phyloP scores from a whole-genome alignment of 176 grass and related monocot species.

The Aegilops speltoides region DNA sequence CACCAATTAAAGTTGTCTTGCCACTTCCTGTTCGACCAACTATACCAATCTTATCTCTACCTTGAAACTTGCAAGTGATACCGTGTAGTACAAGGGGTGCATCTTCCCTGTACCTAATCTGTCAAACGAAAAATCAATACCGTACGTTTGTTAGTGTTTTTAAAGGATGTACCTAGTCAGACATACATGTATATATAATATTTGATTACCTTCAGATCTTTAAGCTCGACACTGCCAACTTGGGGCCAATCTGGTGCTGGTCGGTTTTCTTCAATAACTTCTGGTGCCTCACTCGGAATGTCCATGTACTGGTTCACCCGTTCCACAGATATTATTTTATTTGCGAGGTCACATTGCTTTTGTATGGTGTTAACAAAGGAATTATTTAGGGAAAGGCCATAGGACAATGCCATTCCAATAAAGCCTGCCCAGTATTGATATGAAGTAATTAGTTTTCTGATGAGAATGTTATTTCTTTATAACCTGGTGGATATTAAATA shows the following conservation, averaged over 20 bases:
- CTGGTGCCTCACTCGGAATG: constrained; percentile 66
- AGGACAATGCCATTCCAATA: constrained; percentile 92
- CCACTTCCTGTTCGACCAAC: constrained; percentile 94
- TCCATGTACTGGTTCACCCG: constrained; percentile 92
- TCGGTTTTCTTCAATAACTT: constrained; percentile 60
- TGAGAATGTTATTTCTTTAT: background rate
- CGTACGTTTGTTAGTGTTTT: background rate
- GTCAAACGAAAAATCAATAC: constrained; percentile 39
- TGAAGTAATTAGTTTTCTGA: constrained; percentile 29
- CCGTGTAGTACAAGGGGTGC: constrained; percentile 73
- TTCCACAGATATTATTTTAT: constrained; percentile 94
- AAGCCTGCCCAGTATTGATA: constrained; percentile 78
- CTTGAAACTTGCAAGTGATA: constrained; percentile 84
- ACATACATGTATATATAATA: background rate
- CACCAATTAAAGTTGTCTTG: constrained; percentile 90
- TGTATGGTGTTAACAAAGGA: constrained; percentile 78
- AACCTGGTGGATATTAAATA: background rate
- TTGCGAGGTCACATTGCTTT: constrained; percentile 78
- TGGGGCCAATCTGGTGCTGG: constrained; percentile 70
- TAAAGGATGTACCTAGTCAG: background rate
- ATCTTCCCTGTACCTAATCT: constrained; percentile 81
- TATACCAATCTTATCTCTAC: constrained; percentile 84
- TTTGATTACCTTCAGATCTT: constrained; percentile 75
- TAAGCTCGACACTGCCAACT: constrained; percentile 67
- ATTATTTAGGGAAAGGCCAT: constrained; percentile 87